phyloP scores from a whole-genome alignment of 441 rosid genomes.

The Oxalis stricta region DNA sequence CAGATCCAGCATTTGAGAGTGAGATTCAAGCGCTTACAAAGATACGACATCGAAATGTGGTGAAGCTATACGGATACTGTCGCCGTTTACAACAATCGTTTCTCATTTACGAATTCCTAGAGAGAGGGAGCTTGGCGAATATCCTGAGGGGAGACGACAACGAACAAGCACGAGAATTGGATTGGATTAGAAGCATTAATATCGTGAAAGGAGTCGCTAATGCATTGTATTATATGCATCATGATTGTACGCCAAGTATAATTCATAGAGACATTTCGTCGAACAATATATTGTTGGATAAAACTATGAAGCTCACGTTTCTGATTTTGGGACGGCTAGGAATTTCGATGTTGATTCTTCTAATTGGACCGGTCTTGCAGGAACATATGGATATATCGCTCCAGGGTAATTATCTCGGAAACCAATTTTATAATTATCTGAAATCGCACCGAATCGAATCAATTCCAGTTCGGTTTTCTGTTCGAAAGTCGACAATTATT shows the following conservation, averaged over 20 bases:
- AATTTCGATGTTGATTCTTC: conserved; percentile 25
- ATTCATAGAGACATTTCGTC: conserved; percentile 31
- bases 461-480: too few species aligned
- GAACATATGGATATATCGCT: conserved; percentile 34
- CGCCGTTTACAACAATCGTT: conserved; percentile 14
- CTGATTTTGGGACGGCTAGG: conserved; percentile 38
- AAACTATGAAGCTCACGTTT: conserved; percentile 21
- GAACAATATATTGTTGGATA: conserved; percentile 19
- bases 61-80: conserved; percentile 30
- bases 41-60: conserved; percentile 30
- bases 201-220: conserved; percentile 26
- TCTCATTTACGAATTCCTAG: conserved; percentile 27
- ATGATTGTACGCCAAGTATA: conserved; percentile 22
- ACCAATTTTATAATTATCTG: too few species aligned
- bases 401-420: too few species aligned
- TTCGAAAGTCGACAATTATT: too few species aligned
- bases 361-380: conserved; percentile 27
- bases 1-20: conserved; percentile 14
- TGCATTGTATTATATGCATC: conserved; percentile 29
- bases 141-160: conserved; percentile 11
- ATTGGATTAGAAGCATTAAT: conserved; percentile 22
- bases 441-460: too few species aligned
- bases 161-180: conserved; percentile 16
- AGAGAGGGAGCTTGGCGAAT: conserved; percentile 23
- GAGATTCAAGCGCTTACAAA: conserved; percentile 24